Percentiles rank a stretch among this genome's conserved stretches.
phyloP scores from a whole-genome alignment of 176 grass and related monocot species.

The Cymbopogon citratus region DNA sequence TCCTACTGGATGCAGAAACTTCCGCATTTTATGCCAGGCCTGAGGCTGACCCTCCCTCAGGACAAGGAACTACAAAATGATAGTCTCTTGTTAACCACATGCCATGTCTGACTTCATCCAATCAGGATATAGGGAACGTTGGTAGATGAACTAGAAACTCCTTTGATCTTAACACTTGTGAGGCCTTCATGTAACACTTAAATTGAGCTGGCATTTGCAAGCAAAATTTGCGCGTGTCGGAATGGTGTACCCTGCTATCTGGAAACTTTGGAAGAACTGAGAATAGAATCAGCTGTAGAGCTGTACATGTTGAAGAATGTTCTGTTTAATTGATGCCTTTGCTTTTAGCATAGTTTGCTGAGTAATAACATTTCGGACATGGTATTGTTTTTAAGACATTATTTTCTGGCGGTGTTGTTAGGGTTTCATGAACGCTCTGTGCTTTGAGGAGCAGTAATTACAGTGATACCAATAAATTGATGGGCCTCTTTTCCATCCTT shows the following conservation, averaged over 20 bases:
- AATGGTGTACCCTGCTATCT: not conserved
- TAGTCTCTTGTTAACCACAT: not conserved
- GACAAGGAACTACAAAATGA: slow-evolving; percentile 24
- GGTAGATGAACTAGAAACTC: slow-evolving; percentile 2
- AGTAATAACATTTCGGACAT: not conserved
- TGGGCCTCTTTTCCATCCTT: not conserved
- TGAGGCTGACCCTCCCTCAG: slow-evolving; percentile 24
- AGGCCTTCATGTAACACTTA: not conserved
- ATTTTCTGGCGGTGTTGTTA: not conserved
- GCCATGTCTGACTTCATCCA: not conserved
- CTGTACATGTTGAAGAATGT: not conserved
- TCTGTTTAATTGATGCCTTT: not conserved
- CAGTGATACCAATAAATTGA: not conserved
- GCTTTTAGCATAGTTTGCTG: not conserved
- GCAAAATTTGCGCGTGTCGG: not conserved
- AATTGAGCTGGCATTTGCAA: not conserved
- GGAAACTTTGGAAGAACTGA: not conserved
- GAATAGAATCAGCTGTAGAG: not conserved
- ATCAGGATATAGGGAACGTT: not conserved
- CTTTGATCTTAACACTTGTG: not conserved
- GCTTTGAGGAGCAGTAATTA: not conserved
- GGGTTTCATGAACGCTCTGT: not conserved
- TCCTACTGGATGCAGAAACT: slow-evolving; percentile 60
- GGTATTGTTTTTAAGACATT: not conserved
- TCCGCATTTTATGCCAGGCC: slow-evolving; percentile 36